Evolutionary conservation across 345 rosid species (phyloP), one percentile per base, ranked within the genome.

Genomic region (Raphanus raphanistrum): DNA sequence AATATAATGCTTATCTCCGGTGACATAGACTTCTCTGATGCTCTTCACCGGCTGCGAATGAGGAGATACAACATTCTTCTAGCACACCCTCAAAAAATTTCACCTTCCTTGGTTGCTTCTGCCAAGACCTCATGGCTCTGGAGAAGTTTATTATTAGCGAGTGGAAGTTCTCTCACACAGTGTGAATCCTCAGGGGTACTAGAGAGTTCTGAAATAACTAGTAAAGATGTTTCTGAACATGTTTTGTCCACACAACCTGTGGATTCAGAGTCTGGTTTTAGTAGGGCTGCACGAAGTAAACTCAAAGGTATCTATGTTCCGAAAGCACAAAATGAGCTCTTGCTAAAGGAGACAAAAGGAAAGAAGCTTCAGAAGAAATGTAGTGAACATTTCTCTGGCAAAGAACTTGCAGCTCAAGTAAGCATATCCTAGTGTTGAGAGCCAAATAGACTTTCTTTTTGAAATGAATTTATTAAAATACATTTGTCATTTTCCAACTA

Each of bases 11-110:
- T 94, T 35, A 90, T 94, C 63, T 94, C 98, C 0, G 96, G 97
- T 9, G 98, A 94, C 21, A 85, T 93, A 25, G 98, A 94, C 73
- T 94, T 92, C 78, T 89, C 97, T 2, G 85, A 90, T 32, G 98
- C 98, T 54, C 98, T 94, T 66, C 97, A 92, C 70, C 97, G 88
- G 80, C 85, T 92, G 80, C 85, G 98, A 3, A 88, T 94, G 97
- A 85, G 91, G 77, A 87, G 91, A 66, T 92, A 90, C 78, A 92
- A 90, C 70, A 90, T 90, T 79, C 92, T 92, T 33, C 73, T 92
- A 17, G 96, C 92, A 9, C 96, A 90, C 72, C 96, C 97, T 16
- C 83, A 73, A 4, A 75, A 69, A 31, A 88, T 84, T 7, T 86
- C 97, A 0, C 45, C 86, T 87, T 8, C 85, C 16, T 88, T 92